Evolutionary conservation across 2,329 filamentous ascomycete genomes (phyloP).

Genomic region (Ilyonectria sp.): DNA sequence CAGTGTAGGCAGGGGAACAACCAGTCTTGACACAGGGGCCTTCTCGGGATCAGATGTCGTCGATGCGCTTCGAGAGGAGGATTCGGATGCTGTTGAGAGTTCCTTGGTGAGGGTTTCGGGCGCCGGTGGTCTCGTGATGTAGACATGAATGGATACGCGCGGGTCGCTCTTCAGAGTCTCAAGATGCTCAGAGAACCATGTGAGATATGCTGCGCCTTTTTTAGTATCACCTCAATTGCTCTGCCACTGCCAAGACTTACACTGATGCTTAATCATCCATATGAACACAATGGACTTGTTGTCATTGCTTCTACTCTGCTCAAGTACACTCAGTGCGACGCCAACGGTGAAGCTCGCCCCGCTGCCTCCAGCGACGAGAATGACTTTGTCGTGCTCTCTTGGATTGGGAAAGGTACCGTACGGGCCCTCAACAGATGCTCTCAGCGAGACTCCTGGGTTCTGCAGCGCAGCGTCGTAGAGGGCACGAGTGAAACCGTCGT

Average conservation of each 20-base stretch:
- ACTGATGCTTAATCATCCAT: constrained; percentile 56
- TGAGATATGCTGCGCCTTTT: constrained; percentile 50
- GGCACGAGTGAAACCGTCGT: constrained; percentile 72
- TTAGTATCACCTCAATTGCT: constrained; percentile 2
- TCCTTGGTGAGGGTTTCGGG: constrained; percentile 22
- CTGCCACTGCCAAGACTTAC: constrained; percentile 44
- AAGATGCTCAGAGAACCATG: constrained; percentile 58
- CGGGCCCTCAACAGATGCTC: constrained; percentile 70
- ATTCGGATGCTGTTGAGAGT: constrained; percentile 27
- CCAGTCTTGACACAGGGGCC: constrained; percentile 10
- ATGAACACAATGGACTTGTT: constrained; percentile 55
- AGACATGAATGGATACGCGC: constrained; percentile 52
- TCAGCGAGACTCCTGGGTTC: constrained; percentile 64
- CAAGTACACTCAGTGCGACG: constrained; percentile 55
- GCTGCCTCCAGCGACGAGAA: constrained; percentile 74
- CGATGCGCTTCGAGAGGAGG: constrained; percentile 27
- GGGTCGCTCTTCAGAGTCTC: constrained; percentile 48
- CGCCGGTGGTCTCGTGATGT: constrained; percentile 52
- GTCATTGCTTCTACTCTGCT: constrained; percentile 37
- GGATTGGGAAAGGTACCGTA: constrained; percentile 71
- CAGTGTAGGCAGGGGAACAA: constrained; percentile 6
- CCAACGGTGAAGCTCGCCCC: constrained; percentile 71
- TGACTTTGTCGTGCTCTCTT: constrained; percentile 66
- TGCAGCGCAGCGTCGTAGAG: constrained; percentile 66
- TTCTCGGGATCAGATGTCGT: constrained; percentile 32